Conservation (phyloP, 306 rosid species). For the Pyrus bretschneideri region DNA sequence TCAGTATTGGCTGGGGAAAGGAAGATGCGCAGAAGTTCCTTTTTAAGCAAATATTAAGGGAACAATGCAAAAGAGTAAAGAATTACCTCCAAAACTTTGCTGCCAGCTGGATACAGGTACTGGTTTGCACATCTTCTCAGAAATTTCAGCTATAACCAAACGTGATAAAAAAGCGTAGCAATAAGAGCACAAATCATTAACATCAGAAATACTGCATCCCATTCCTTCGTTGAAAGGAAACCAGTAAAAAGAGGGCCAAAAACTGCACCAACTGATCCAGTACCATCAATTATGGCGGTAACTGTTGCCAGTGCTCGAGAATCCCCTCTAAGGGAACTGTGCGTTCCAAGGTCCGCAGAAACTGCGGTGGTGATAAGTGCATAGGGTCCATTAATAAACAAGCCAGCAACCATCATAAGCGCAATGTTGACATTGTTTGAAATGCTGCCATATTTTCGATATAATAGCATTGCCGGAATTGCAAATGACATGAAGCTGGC, state of each 20-base stretch:
- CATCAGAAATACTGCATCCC: conserved; percentile 68
- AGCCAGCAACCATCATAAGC: conserved; percentile 72
- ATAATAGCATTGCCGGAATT: conserved; percentile 59
- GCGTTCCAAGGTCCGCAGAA: conserved; percentile 85
- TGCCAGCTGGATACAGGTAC: conserved; percentile 15
- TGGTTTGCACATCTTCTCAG: conserved; percentile 37
- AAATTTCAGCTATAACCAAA: conserved; percentile 49
- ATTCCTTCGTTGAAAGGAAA: conserved; percentile 58
- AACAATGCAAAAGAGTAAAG: not conserved
- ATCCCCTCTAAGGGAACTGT: conserved; percentile 60
- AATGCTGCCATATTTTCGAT: conserved; percentile 46
- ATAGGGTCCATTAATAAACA: conserved; percentile 78
- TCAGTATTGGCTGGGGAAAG: not conserved
- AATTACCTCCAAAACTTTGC: conserved; percentile 46
- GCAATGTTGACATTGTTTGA: conserved; percentile 48
- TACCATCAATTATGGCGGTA: conserved; percentile 77
- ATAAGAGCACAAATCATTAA: conserved; percentile 55
- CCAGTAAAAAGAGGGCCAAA: conserved; percentile 87
- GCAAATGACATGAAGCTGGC: conserved; percentile 74
- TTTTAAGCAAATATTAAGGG: not conserved
- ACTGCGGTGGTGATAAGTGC: conserved; percentile 88
- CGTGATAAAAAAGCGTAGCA: conserved; percentile 61
- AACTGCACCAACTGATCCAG: conserved; percentile 82
- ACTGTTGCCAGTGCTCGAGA: conserved; percentile 89
- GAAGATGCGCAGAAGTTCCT: not conserved